Evolutionary conservation across 2,329 filamentous ascomycete species (phyloP), one percentile per base, ranked within the genome.

Genomic region (Ambrosiella beaveri): DNA sequence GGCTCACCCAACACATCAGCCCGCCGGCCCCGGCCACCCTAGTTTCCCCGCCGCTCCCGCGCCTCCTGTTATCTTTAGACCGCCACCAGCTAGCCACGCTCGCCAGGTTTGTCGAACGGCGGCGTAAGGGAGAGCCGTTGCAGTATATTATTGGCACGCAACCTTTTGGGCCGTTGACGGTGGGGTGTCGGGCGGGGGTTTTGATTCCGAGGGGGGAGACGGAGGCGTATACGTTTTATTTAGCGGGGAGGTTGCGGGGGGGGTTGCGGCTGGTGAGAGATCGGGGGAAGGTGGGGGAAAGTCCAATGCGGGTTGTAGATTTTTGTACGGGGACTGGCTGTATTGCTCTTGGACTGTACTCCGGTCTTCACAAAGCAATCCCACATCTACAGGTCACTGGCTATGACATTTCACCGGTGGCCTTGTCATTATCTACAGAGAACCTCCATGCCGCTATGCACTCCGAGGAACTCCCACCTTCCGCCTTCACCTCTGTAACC

Each of bases 301-400:
- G 59, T 64, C 61, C 65, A 13, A 64, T 94, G 11, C 77, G 75
- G 11, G 73, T 97, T 45, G 69, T 96, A 7, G 93, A 98, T 68
- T 74, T 96, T 37, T 97, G 93, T 69, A 90, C 88, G 0, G 93
- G 93, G 8, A 88, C 86, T 4, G 93, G 93, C 3, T 96, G 91
- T 70, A 95, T 97, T 62, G 79, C 88, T 0, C 76, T 97, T 7
- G 77, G 88, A 2, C 74, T 95, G 6, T 80, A 85, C 62, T 74
- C 82, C 40, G 74, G 83, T 8, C 75, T 88, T 41, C 69, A 69
- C 15, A 59, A 66, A 64, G 64, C 67, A 1, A 54, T 63, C 0
- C 63, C 27, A 17, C n/a, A 27, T n/a, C 17, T 87, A 7, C 68
- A 71, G 3, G 71, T 87, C n/a, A 65, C 75, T 0, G 91, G 87